Evolutionary conservation across 768 basidiomycete species (phyloP), one percentile per base, ranked within the genome.

Genomic region (Xerocomellus dryophilus): DNA sequence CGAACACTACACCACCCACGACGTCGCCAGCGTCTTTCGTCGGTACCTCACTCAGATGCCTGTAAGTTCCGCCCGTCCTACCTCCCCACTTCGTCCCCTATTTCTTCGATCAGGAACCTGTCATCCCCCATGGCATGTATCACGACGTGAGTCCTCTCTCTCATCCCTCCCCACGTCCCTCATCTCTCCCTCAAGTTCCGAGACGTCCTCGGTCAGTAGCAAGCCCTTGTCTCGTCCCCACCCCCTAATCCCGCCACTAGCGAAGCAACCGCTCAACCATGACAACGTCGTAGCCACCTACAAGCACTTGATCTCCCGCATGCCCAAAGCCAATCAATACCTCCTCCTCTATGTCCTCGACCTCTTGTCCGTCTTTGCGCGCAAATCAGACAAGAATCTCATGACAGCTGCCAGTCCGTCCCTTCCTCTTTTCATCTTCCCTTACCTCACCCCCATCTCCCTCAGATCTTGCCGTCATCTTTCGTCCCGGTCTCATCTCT

Each of bases 311-410:
- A 96, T 99, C 56, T 80, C 84, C 31, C 78, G 80, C 47, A 83
- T 99, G 79, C 91, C 96, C 2, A 84, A 84, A 29, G 81, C 88
- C 20, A 96, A 98, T 60, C 93, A 97, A 66, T 95, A 95, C 68
- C 86, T 98, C n/a, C 80, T 98, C 21, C 84, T 98, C 51, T 98
- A 98, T 69, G 94, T 98, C 45, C 82, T 99, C 54, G 96, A 99
- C 70, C 81, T 99, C 27, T 78, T 99, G 48, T 93, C 91, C 47
- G 96, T 99, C 8, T 98, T 98, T 72, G 87, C 93, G 4, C 82
- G 88, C 53, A 95, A 93, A 69, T 82, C 86, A 42, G 89, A 93
- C 59, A 88, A 87, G 74, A 99, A 99, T 70, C 75, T 95, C 44
- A 99, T 99, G 96, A 95, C 90, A 1, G 89, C 96, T 20, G 79